Evolutionary conservation across 495 filamentous ascomycete species (phyloP).

Genomic region (Ascobolus immersus): DNA sequence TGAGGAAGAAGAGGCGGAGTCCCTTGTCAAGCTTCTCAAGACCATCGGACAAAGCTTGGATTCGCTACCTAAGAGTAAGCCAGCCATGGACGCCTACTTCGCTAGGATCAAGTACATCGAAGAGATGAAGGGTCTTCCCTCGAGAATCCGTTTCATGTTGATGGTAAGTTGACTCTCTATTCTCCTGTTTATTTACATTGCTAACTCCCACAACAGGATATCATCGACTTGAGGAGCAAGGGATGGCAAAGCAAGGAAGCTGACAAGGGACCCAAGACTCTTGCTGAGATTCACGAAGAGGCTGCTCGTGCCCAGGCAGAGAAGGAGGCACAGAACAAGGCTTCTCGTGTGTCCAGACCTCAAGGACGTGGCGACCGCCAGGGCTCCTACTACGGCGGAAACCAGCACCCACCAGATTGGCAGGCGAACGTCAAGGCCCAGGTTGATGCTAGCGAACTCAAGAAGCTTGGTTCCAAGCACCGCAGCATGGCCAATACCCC

Average conservation of each 20-base stretch:
- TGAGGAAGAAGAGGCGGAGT: conserved; percentile 89
- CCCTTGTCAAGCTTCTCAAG: conserved; percentile 67
- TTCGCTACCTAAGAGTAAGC: conserved; percentile 46
- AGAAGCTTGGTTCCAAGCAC: conserved; percentile 28
- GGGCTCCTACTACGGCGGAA: conserved; percentile 43
- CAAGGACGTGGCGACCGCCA: conserved; percentile 67
- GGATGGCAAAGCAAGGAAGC: conserved; percentile 67
- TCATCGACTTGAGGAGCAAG: conserved; percentile 51
- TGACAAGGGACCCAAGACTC: conserved; percentile 85
- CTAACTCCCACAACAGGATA: conserved; percentile 28
- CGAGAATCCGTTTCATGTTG: conserved; percentile 80
- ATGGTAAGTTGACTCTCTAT: conserved; percentile 27
- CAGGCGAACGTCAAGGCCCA: conserved; percentile 39
- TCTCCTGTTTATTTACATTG: not conserved
- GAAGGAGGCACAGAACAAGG: conserved; percentile 32
- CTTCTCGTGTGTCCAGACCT: conserved; percentile 30
- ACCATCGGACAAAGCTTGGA: conserved; percentile 79
- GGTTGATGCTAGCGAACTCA: conserved; percentile 71
- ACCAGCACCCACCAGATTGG: conserved; percentile 19
- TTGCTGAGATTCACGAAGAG: conserved; percentile 71
- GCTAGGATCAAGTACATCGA: conserved; percentile 56
- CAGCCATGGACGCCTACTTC: conserved; percentile 89
- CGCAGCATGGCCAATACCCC: conserved; percentile 29
- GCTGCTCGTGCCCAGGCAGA: conserved; percentile 51
- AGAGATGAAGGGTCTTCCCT: conserved; percentile 49